These are phyloP conservation scores for Saccharomycopsis fodiens DNA, from an alignment of 805 yeast genomes.

Conservation along the genomic window DNA sequence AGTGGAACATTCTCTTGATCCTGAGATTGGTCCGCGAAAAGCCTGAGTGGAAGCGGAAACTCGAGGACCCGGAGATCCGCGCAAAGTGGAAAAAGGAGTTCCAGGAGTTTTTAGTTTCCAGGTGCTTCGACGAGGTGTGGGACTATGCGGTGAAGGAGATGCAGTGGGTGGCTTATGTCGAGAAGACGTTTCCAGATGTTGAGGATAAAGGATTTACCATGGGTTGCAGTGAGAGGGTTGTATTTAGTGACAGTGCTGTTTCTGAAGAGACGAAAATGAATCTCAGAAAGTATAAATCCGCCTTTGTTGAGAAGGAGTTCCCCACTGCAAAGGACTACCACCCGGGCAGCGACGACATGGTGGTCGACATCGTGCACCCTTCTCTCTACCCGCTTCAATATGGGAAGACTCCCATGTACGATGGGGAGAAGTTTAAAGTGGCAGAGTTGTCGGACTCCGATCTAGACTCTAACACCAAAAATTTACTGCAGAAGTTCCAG, in stretches of 20 bases:
- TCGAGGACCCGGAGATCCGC: conserved; percentile 23
- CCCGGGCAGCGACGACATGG: conserved; percentile 32
- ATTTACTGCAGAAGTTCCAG: conserved; percentile 27
- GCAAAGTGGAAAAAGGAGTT: conserved; percentile 27
- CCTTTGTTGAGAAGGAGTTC: conserved; percentile 17
- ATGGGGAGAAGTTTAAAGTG: neutral
- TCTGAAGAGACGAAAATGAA: conserved; percentile 9
- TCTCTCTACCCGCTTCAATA: conserved; percentile 32
- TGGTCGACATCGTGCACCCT: conserved; percentile 35
- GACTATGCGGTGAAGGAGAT: conserved; percentile 28
- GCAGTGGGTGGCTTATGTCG: conserved; percentile 25
- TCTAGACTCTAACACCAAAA: neutral
- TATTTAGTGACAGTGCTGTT: conserved; percentile 23
- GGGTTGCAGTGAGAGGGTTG: conserved; percentile 24
- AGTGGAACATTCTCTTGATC: conserved; percentile 21
- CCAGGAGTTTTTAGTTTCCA: conserved; percentile 2
- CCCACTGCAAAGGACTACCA: conserved; percentile 28
- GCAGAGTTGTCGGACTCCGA: neutral
- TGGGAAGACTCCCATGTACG: conserved; percentile 25
- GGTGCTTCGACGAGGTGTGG: conserved; percentile 17
- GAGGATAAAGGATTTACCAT: conserved; percentile 21
- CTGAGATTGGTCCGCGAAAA: conserved; percentile 20
- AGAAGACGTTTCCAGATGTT: conserved; percentile 12
- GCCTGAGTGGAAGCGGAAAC: conserved; percentile 27
- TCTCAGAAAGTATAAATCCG: conserved; percentile 16